Evolutionary conservation across 305 asterid genomes (phyloP), one percentile per base, ranked within the genome.

Genomic region (Fraxinus albicans): DNA sequence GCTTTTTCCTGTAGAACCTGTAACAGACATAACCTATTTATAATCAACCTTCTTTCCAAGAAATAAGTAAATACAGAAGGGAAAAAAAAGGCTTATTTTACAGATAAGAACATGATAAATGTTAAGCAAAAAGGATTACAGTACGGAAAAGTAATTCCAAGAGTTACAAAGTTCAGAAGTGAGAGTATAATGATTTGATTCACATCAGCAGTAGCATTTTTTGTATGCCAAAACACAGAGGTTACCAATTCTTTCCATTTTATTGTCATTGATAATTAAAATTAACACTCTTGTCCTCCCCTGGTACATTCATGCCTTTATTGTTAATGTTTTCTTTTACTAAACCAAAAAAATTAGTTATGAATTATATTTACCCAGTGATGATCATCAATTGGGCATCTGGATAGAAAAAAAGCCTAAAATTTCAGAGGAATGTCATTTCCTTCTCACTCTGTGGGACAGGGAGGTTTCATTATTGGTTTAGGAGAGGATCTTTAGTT

Each of bases 1-100:
- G 92, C 97, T 79, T 93, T 95, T 84, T 91, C 95, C 87, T 94
- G 96, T 77, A 94, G 93, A 85, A 90, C 83, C 99, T 94, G 91
- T 13, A 84, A 63, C 73, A 73, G 76, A 81, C 10, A 23, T 75
- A 80, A 60, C 79, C 27, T 13, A 78, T 70, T 23, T 21, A 77
- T 53, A 12, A 65, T 34, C 34, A 63, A 17, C 50, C 42, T 38
- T 74, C n/a, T 58, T 76, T 82, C 31, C 15, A 35, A 34, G 13
- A 36, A 15, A 70, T 19, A 72, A 60, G 15, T 53, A 23, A 9
- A 73, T 67, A 77, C 58, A 38, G 15, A 74, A 67, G 4, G 17
- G 4, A 4, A 53, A 53, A 17, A 1, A n/a, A n/a, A n/a, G 15
- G 67, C 25, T 50, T 44, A 65, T 10, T 79, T 47, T 10, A 25